Evolutionary conservation across 1,284 basidiomycete genomes (phyloP), one percentile per base, ranked within the genome.

Genomic region (Xerocomus cyaneibrunnescens): DNA sequence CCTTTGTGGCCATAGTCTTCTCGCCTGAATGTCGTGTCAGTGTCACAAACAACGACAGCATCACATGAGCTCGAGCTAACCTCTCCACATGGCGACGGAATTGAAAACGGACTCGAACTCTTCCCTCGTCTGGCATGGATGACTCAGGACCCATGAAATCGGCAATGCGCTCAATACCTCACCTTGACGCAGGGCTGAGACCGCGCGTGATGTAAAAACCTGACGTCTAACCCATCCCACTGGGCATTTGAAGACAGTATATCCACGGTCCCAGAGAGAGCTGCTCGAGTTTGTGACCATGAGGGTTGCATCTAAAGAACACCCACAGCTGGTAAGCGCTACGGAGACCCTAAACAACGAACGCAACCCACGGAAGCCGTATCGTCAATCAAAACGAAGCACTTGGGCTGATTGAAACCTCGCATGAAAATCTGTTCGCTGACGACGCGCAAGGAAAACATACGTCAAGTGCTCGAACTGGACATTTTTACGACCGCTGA

Each of bases 361-460:
- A 30, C 2, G 12, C 17, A 7, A 47, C 63, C 50, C 40, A 67
- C 64, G 3, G 62, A 61, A 25, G 41, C 25, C 13, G 54, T 57
- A 38, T 64, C 65, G n/a, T 64, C 62, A 21, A 64, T 51, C 52
- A 64, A 47, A 28, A 52, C 35, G 17, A 66, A 66, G 45, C 50
- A 67, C 13, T 62, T 60, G 45, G 62, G 50, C 17, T 48, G 52
- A 44, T 65, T 64, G 21, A 13, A 50, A 7, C 5, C 28, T 19
- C 16, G 14, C 13, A 9, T 66, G n/a, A 66, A 19, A 10, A 5
- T 22, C 8, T 45, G 4, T 16, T 43, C 25, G 25, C 8, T 14
- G n/a, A n/a, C n/a, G n/a, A n/a, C 5, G 6, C 21, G 4, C 16
- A 40, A 31, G 17, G 34, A 41, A 35, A 31, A 62, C 55, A 8